Percentiles rank a stretch among this genome's conserved stretches.
Evolutionary conservation across 169 alveolate species (phyloP).

Genomic region (Plasmodium inui): DNA sequence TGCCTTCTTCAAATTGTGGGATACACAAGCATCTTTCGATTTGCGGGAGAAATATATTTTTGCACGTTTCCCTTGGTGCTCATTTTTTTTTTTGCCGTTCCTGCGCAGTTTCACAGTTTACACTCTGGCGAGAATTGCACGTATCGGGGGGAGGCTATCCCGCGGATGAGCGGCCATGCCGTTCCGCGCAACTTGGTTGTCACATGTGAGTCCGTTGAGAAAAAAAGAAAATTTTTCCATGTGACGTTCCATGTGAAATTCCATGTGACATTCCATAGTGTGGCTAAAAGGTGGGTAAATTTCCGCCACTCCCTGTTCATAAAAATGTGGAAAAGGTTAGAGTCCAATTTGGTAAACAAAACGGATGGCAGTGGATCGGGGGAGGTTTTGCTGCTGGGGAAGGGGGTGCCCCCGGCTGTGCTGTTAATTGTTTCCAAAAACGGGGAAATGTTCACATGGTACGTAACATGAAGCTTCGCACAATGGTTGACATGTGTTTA

Average conservation of each 20-base stretch:
- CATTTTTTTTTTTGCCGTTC: not conserved
- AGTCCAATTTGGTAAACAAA: not conserved
- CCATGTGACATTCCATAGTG: not conserved
- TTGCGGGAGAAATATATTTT: not conserved
- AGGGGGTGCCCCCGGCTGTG: not conserved
- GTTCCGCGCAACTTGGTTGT: not conserved
- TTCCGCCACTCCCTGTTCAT: not conserved
- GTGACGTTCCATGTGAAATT: too few species aligned
- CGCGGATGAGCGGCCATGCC: too few species aligned
- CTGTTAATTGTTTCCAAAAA: not conserved
- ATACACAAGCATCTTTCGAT: not conserved
- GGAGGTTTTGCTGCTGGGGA: not conserved
- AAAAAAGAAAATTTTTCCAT: too few species aligned
- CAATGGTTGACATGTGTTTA: not conserved
- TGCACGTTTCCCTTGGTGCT: not conserved
- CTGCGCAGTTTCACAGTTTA: not conserved
- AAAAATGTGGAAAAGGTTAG: not conserved
- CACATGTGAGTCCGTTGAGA: not conserved
- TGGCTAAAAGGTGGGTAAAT: not conserved
- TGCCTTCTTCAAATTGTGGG: not conserved
- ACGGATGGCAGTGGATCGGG: not conserved
- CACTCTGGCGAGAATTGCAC: not conserved
- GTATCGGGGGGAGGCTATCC: not conserved
- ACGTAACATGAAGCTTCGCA: not conserved
- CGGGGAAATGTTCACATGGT: not conserved